Evolutionary conservation across 805 yeast genomes (phyloP), one percentile per base, ranked within the genome.

Genomic region (Barnettozyma siamensis): DNA sequence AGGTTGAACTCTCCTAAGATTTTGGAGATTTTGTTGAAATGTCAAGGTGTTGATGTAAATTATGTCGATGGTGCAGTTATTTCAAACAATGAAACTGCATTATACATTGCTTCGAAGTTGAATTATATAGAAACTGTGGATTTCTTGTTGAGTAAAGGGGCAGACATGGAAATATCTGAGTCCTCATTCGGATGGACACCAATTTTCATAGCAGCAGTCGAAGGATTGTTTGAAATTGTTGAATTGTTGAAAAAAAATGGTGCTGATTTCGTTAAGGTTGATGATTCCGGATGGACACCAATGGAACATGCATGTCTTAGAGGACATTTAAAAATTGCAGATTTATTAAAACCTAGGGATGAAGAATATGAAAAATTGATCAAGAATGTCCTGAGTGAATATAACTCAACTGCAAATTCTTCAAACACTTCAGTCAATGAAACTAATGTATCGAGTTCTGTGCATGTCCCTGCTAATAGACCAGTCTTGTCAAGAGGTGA

Each of bases 231-330:
- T 31, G 75, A 73, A 2, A 69, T 86, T 32, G 86, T 80, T 6
- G 60, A 72, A 33, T 45, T 74, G 8, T 67, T 91, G 46, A 60
- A 81, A 23, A 62, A 65, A 0, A 55, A 69, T 33, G 78, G 77
- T 17, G 83, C 88, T 5, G 64, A 69, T 7, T 75, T 65, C 43
- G 72, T 75, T 33, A 62, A 68, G 21, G 70, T 74, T 15, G 98
- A 91, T 64, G 82, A 78, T 35, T 82, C 93, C 39, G 97, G 97
- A 0, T 91, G 98, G 98, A 78, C 88, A 16, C 96, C 98, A n/a
- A 80, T 88, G 80, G 98, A 91, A 55, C 98, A 91, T 61, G 96
- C 97, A 0, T 81, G 87, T 37, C 67, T 91, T 35, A 73, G 97
- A 52, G 98, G 98, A 5, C 95, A 88, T 59, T 64, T 89, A 43